These are phyloP conservation scores for Diaporthe humulicola DNA, from an alignment of 2,329 filamentous ascomycete species.

Conservation along the genomic window DNA sequence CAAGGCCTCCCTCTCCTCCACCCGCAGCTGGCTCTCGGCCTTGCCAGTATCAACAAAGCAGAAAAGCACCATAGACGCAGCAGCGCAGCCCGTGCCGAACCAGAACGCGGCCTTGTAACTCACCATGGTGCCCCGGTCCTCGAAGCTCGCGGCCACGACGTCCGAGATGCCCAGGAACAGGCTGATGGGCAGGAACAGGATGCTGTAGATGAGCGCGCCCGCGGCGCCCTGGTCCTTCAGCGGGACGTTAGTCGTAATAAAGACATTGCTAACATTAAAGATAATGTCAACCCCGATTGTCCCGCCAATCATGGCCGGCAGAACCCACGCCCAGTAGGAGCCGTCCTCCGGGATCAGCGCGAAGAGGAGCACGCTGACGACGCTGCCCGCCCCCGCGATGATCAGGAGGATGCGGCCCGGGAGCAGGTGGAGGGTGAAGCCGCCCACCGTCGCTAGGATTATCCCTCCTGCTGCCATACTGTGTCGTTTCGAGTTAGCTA, in stretches of 20 bases:
- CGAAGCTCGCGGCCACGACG: constrained; percentile 60
- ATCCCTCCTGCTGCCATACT: constrained; percentile 75
- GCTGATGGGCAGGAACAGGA: constrained; percentile 80
- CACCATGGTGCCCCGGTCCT: constrained; percentile 55
- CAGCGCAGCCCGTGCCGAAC: constrained; percentile 71
- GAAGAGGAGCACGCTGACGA: constrained; percentile 72
- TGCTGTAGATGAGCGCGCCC: constrained; percentile 77
- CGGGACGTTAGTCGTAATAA: constrained; percentile 80
- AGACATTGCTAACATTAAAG: constrained; percentile 82
- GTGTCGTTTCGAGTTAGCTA: not conserved
- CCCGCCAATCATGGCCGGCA: constrained; percentile 76
- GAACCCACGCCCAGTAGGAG: constrained; percentile 81
- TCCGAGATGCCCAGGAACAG: constrained; percentile 80
- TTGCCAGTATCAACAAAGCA: constrained; percentile 68
- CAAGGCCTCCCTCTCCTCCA: constrained; percentile 65
- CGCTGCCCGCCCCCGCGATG: constrained; percentile 71
- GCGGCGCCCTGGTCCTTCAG: constrained; percentile 77
- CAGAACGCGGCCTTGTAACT: constrained; percentile 78
- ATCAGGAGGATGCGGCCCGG: constrained; percentile 73
- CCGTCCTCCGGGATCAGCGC: constrained; percentile 71
- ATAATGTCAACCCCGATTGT: constrained; percentile 83
- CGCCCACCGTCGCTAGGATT: constrained; percentile 72
- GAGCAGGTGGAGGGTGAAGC: constrained; percentile 76
- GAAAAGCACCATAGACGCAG: constrained; percentile 64
- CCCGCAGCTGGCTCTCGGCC: constrained; percentile 69